phyloP scores from a whole-genome alignment of 805 yeast species.

The Isabelozyma gotoi region DNA sequence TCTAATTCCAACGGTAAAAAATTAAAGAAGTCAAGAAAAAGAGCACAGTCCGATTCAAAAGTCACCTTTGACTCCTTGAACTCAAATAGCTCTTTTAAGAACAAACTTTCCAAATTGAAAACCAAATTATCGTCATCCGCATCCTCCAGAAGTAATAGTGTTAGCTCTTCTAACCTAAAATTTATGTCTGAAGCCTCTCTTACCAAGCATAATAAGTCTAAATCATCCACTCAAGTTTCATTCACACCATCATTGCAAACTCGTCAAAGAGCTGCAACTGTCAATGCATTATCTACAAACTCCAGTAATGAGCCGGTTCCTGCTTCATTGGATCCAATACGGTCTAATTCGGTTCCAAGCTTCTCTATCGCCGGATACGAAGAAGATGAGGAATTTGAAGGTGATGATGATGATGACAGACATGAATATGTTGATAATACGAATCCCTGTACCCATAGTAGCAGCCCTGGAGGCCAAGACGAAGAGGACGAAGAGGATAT shows the following conservation, averaged over 20 bases:
- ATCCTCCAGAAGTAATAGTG: constrained; percentile 1
- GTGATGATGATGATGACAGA: constrained; percentile 17
- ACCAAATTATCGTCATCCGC: constrained; percentile 4
- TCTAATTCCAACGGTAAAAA: too few relatives aligned
- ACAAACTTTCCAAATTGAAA: constrained; percentile 7
- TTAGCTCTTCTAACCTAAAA: background rate
- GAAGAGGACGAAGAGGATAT: constrained; percentile 29
- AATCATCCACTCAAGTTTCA: background rate
- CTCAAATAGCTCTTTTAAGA: background rate
- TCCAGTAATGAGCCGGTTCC: background rate
- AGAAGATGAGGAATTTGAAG: constrained; percentile 12
- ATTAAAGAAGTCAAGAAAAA: background rate
- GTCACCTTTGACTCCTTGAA: background rate
- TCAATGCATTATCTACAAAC: background rate
- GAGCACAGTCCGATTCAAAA: background rate
- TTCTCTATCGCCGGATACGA: constrained; percentile 9
- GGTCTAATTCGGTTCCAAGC: constrained; percentile 8
- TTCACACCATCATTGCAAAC: background rate
- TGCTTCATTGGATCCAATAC: background rate
- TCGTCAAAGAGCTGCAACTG: constrained; percentile 1
- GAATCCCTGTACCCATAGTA: background rate
- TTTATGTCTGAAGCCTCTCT: background rate
- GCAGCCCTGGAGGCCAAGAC: constrained; percentile 1
- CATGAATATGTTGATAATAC: constrained; percentile 20
- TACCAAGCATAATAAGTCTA: background rate